phyloP scores from a whole-genome alignment of 2,329 filamentous ascomycete genomes.

The Fusarium mexicanum region DNA sequence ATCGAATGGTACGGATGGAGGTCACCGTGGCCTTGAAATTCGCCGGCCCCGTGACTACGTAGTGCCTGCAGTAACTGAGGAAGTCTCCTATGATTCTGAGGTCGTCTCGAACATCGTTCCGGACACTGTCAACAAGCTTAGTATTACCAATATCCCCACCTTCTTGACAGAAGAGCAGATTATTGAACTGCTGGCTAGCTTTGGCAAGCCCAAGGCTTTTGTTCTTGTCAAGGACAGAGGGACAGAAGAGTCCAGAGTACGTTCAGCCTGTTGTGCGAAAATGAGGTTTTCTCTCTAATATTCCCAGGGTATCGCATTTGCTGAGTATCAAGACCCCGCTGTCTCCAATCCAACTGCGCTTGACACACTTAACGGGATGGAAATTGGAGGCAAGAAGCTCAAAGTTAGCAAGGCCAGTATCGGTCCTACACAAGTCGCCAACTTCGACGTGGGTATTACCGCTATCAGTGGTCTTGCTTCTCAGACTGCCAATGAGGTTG shows the following conservation, averaged over 20 bases:
- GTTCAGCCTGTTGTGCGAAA: constrained; percentile 42
- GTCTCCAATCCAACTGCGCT: constrained; percentile 82
- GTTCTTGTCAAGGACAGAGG: constrained; percentile 86
- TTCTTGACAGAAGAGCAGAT: constrained; percentile 94
- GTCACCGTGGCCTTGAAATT: constrained; percentile 73
- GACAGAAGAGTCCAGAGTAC: constrained; percentile 87
- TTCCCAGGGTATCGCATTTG: constrained; percentile 88
- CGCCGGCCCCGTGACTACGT: constrained; percentile 97
- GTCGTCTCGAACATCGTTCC: constrained; percentile 83
- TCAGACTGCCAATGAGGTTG: constrained; percentile 80
- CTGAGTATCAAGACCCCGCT: constrained; percentile 84
- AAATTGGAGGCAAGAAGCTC: constrained; percentile 85
- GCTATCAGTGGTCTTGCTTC: constrained; percentile 98
- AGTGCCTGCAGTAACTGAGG: constrained; percentile 81
- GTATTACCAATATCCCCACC: constrained; percentile 86
- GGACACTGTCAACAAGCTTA: constrained; percentile 95
- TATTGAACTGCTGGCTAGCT: constrained; percentile 86
- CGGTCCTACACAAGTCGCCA: constrained; percentile 90
- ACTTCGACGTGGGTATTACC: constrained; percentile 94
- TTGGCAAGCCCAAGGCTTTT: constrained; percentile 93
- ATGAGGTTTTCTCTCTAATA: constrained; percentile 42
- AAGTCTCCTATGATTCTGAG: constrained; percentile 77
- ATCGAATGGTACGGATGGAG: constrained; percentile 63
- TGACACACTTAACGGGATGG: constrained; percentile 91
- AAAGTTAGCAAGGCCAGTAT: constrained; percentile 91